Percentiles rank a stretch among this genome's conserved stretches.
Evolutionary conservation across 495 filamentous ascomycete genomes (phyloP).

Genomic region (Beverwykella pulmonaria): DNA sequence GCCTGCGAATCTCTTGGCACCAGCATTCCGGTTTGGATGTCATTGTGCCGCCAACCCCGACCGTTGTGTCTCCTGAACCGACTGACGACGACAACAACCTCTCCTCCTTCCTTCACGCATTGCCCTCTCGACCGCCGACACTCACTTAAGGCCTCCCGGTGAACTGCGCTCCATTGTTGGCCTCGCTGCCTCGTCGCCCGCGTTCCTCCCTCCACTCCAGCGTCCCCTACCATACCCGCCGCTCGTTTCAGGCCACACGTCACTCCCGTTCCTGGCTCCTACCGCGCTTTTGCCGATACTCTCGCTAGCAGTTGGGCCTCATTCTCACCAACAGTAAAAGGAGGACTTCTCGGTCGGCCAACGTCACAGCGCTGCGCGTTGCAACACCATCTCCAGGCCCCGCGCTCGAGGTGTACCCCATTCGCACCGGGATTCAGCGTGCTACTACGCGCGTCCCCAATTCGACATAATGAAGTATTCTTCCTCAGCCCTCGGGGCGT

Average conservation of each 20-base stretch:
- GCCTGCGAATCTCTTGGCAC: background rate
- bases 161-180: background rate
- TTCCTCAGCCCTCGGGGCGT: constrained; percentile 23
- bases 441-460: constrained; percentile 2
- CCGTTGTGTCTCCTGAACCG: constrained; percentile 9
- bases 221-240: constrained; percentile 2
- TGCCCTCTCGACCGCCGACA: constrained; percentile 2
- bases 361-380: constrained; percentile 19
- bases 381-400: constrained; percentile 10
- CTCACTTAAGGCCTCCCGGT: constrained; percentile 9
- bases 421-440: background rate
- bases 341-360: background rate
- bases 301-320: background rate
- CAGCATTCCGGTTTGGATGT: background rate
- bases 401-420: background rate
- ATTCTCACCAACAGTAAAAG: background rate
- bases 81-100: constrained; percentile 13
- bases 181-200: background rate
- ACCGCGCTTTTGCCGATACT: background rate
- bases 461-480: constrained; percentile 37
- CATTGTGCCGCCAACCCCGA: background rate
- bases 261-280: constrained; percentile 9
- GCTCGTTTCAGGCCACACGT: constrained; percentile 25
- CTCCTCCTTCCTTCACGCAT: background rate
- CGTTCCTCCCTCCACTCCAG: constrained; percentile 1